Conservation (phyloP, 176 grass and related monocot genomes). For the Avena atlantica region DNA sequence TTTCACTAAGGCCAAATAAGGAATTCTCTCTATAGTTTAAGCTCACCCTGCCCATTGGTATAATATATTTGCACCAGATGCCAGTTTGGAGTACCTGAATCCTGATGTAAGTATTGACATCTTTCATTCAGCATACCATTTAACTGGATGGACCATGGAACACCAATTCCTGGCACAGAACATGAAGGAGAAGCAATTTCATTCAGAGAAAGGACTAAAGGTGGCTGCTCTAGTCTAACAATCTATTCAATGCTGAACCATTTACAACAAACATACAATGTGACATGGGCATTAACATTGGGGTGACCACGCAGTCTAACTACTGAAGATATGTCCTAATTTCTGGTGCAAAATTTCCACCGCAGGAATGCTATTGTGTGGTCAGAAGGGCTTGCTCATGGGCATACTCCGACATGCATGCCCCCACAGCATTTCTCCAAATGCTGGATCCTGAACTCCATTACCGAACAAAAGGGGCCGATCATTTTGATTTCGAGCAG, state of each 20-base stretch:
- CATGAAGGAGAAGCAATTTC: slow-evolving; percentile 45
- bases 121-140: slow-evolving; percentile 43
- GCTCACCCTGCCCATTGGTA: not conserved
- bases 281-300: slow-evolving; percentile 55
- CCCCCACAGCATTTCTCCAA: slow-evolving; percentile 44
- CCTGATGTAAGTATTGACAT: not conserved
- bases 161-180: slow-evolving; percentile 23
- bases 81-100: not conserved
- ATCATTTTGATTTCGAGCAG: slow-evolving; percentile 44
- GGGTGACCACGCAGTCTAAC: slow-evolving; percentile 44
- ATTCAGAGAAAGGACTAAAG: slow-evolving; percentile 37
- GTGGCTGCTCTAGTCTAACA: slow-evolving; percentile 59
- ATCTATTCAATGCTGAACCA: slow-evolving; percentile 64
- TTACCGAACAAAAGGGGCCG: slow-evolving; percentile 33
- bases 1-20: too few species aligned
- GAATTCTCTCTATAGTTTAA: too few species aligned
- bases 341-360: slow-evolving; percentile 65
- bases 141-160: slow-evolving; percentile 31
- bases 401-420: slow-evolving; percentile 36
- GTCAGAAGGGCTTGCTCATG: slow-evolving; percentile 36
- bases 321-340: slow-evolving; percentile 50
- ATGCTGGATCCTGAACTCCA: slow-evolving; percentile 38
- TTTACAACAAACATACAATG: slow-evolving; percentile 64
- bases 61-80: not conserved
- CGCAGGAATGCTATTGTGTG: slow-evolving; percentile 53